Conservation (phyloP, 768 basidiomycete genomes). For the Naganishia vaughanmartiniae region DNA sequence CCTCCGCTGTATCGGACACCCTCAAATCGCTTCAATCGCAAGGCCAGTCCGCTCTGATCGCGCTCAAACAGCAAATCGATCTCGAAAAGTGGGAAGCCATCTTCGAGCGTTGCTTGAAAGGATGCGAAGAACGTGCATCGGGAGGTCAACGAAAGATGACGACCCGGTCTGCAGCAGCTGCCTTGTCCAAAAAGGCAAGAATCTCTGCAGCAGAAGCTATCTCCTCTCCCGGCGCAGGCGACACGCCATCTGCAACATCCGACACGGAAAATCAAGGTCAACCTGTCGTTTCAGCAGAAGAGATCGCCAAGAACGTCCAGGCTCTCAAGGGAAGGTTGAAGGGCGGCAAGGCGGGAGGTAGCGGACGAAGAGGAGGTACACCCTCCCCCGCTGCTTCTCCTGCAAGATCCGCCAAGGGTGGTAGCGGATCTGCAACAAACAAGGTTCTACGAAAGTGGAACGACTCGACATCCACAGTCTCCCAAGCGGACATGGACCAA, state of each 20-base stretch:
- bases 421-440: constrained; percentile 54
- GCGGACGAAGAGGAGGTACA: constrained; percentile 53
- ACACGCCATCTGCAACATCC: constrained; percentile 13
- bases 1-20: constrained; percentile 23
- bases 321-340: constrained; percentile 81
- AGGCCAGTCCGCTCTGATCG: constrained; percentile 47
- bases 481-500: constrained; percentile 85
- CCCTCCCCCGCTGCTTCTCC: constrained; percentile 20
- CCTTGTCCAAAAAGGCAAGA: constrained; percentile 40
- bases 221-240: not conserved
- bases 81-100: constrained; percentile 45
- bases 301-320: constrained; percentile 87
- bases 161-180: constrained; percentile 28
- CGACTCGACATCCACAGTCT: constrained; percentile 62
- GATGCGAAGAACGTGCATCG: constrained; percentile 36
- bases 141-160: constrained; percentile 30
- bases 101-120: constrained; percentile 46
- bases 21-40: constrained; percentile 59
- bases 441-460: constrained; percentile 91
- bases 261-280: constrained; percentile 21
- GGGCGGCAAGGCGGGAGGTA: constrained; percentile 58
- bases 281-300: constrained; percentile 60
- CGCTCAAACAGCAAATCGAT: constrained; percentile 38
- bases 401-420: constrained; percentile 29
- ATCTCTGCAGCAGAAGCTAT: constrained; percentile 37